Percentiles rank a stretch among this genome's conserved stretches.
phyloP scores from a whole-genome alignment of 306 rosid genomes.

The Betula pendula region DNA sequence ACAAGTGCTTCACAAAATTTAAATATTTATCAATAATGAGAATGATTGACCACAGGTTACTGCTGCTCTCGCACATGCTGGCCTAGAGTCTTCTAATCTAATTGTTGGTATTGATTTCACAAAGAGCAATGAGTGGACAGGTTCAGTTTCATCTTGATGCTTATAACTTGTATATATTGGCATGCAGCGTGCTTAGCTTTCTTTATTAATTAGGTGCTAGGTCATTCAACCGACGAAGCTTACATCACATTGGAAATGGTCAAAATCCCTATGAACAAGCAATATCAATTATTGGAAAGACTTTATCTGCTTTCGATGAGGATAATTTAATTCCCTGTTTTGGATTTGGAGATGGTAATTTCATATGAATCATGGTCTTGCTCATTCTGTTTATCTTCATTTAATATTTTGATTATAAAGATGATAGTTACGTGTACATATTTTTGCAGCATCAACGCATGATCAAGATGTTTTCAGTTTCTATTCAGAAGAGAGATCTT shows the following conservation, averaged over 20 bases:
- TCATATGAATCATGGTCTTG: background rate
- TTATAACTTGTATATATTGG: slow-evolving; percentile 13
- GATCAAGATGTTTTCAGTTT: slow-evolving; percentile 82
- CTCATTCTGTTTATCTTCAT: background rate
- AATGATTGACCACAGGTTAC: slow-evolving; percentile 59
- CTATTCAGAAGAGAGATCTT: slow-evolving; percentile 48
- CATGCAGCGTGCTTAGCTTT: slow-evolving; percentile 18
- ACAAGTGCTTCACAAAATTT: background rate
- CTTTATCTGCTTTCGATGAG: slow-evolving; percentile 70
- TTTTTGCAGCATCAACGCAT: slow-evolving; percentile 67
- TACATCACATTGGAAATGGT: slow-evolving; percentile 71
- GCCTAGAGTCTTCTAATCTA: slow-evolving; percentile 88
- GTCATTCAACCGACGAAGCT: slow-evolving; percentile 77
- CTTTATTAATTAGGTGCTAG: slow-evolving; percentile 52
- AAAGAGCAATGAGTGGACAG: slow-evolving; percentile 97
- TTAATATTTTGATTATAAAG: background rate
- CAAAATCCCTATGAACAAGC: slow-evolving; percentile 86
- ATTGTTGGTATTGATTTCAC: slow-evolving; percentile 95
- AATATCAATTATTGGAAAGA: slow-evolving; percentile 80
- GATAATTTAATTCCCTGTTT: slow-evolving; percentile 89
- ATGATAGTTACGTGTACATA: background rate
- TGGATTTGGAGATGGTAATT: slow-evolving; percentile 92
- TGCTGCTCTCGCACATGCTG: slow-evolving; percentile 76
- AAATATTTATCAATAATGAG: slow-evolving; percentile 18
- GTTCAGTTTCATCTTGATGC: slow-evolving; percentile 40